Conservation (phyloP, 192 early-diverging fungal species). For the Coemansia aciculifera region DNA sequence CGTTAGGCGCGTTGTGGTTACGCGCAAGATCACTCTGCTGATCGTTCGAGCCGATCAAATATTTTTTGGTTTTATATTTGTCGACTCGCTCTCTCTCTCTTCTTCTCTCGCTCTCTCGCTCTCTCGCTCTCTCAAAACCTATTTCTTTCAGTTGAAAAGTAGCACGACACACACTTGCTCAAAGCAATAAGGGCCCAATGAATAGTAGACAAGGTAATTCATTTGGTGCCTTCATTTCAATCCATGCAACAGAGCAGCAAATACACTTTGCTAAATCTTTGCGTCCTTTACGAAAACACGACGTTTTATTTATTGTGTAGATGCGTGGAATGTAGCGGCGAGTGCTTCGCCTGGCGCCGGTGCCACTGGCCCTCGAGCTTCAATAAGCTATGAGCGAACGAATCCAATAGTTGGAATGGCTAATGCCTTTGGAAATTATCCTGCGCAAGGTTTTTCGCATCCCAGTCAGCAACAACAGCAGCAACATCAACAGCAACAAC, state of each 20-base stretch:
- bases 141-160: neutral
- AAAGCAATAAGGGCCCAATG: slow-evolving; percentile 15
- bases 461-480: slow-evolving; percentile 20
- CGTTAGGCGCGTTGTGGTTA: neutral
- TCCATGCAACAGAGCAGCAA: neutral
- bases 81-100: neutral
- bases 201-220: slow-evolving; percentile 50
- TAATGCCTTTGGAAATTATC: slow-evolving; percentile 32
- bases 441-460: slow-evolving; percentile 36
- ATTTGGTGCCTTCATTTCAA: neutral
- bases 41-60: neutral
- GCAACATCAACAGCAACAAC: slow-evolving; percentile 9
- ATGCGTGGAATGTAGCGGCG: slow-evolving; percentile 37
- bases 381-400: slow-evolving; percentile 42
- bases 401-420: slow-evolving; percentile 16
- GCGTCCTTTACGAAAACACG: neutral
- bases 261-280: neutral
- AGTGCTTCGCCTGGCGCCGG: slow-evolving; percentile 17
- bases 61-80: neutral
- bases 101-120: neutral
- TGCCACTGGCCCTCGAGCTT: slow-evolving; percentile 23
- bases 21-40: neutral
- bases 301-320: slow-evolving; percentile 15
- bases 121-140: neutral
- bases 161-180: neutral